A percentile compares a stretch with the other conserved stretches of the same genome.
Conservation (phyloP, 306 rosid genomes). For the Quillaja saponaria region DNA sequence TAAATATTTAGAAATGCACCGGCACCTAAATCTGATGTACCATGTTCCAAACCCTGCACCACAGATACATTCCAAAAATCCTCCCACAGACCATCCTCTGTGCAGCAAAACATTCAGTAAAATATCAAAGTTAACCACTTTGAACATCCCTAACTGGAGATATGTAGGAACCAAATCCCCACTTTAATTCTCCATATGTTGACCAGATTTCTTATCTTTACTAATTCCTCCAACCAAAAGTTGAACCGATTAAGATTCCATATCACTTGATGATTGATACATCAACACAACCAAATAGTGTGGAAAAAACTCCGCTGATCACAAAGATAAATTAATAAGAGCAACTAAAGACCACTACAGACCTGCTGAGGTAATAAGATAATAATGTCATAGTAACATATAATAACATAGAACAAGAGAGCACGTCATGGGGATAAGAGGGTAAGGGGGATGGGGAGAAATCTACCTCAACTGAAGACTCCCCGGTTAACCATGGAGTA, state of each 20-base stretch:
- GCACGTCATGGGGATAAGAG: neutral
- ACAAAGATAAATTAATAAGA: neutral
- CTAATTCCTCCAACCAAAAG: constrained; percentile 22
- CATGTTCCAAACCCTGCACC: neutral
- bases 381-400: constrained; percentile 21
- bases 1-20: neutral
- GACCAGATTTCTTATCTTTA: constrained; percentile 20
- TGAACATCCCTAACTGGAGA: neutral
- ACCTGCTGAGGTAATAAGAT: neutral
- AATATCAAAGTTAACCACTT: constrained; percentile 16
- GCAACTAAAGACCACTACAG: constrained; percentile 24
- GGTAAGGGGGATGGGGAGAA: constrained; percentile 33
- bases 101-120: constrained; percentile 11
- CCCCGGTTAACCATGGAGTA: constrained; percentile 39
- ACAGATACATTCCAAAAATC: neutral
- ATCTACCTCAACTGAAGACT: constrained; percentile 72
- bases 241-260: constrained; percentile 35
- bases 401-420: neutral
- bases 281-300: constrained; percentile 34
- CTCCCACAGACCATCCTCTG: constrained; percentile 18
- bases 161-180: neutral
- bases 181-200: constrained; percentile 21
- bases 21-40: neutral
- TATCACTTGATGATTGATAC: constrained; percentile 28
- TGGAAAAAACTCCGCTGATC: constrained; percentile 6